Evolutionary conservation across 1,284 basidiomycete genomes (phyloP).

Genomic region (Austroboletus niveus): DNA sequence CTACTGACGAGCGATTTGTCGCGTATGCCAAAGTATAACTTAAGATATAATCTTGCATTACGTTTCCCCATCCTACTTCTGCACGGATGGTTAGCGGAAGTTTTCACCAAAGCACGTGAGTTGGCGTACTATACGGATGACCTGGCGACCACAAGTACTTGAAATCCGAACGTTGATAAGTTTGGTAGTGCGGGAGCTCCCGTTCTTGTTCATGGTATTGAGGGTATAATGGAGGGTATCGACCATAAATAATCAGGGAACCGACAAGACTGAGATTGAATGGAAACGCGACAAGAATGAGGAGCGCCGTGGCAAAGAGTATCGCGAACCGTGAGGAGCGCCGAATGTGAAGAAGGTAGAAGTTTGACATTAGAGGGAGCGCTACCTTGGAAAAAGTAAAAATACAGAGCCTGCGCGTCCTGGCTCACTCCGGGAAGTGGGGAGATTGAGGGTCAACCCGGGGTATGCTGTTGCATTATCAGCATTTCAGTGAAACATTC

Average conservation of each 20-base stretch:
- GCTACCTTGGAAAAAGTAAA: not conserved
- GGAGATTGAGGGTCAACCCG: not conserved
- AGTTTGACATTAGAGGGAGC: slow-evolving; percentile 6
- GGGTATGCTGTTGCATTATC: too few relatives aligned
- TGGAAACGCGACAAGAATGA: slow-evolving; percentile 23
- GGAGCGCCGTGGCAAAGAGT: slow-evolving; percentile 6
- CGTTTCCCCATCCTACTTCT: slow-evolving; percentile 41
- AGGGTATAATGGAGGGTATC: slow-evolving; percentile 24
- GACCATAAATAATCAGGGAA: slow-evolving; percentile 16
- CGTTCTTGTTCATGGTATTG: slow-evolving; percentile 12
- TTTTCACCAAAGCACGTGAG: not conserved
- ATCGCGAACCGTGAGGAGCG: slow-evolving; percentile 1
- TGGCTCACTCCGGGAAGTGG: not conserved
- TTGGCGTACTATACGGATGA: slow-evolving; percentile 22
- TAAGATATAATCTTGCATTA: slow-evolving; percentile 42
- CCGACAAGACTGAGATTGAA: slow-evolving; percentile 26
- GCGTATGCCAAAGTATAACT: slow-evolving; percentile 32
- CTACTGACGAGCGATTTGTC: slow-evolving; percentile 34
- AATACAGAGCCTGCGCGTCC: not conserved
- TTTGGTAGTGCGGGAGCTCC: slow-evolving; percentile 19
- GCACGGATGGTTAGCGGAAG: slow-evolving; percentile 2
- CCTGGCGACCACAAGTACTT: slow-evolving; percentile 31
- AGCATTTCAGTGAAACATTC: too few relatives aligned
- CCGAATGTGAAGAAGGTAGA: not conserved
- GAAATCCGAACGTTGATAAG: slow-evolving; percentile 22